Evolutionary conservation across 257 asterid genomes (phyloP), one percentile per base, ranked within the genome.

Genomic region (Nicotiana otophora): DNA sequence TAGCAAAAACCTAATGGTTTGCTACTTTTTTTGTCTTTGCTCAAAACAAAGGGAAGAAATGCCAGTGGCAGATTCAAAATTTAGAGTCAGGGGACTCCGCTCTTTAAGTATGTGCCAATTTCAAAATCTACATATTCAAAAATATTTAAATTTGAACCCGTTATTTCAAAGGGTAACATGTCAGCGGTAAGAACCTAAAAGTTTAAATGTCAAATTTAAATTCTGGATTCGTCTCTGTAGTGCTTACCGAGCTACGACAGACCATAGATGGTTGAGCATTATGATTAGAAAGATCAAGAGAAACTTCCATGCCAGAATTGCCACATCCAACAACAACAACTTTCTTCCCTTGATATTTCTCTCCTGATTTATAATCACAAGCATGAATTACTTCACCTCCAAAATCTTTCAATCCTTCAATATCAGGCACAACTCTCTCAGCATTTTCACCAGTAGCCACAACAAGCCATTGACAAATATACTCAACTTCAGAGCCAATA

Each of bases 381-480:
- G 91, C 97, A 83, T 95, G 98, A 39, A 95, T 82, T 4, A 93
- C 93, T 64, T 95, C 95, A 1, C 98, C 98, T 7, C 77, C 86
- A 67, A 95, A 95, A 11, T 90, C 88, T 69, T 83, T 66, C 69
- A 95, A 70, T 4, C 98, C 98, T 5, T 92, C 95, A 34, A 95
- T 87, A 0, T 93, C 97, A 0, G 98, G 98, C 42, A 93, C 88
- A 1, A 93, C 89, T 0, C 84, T 81, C 83, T 93, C 96, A 0
- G 98, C 97, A 72, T 95, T 95, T 80, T 95, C 98, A 3, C 98
- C 98, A 0, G 98, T 93, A 20, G 98, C 98, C 51, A 95, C 98
- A 9, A 95, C 97, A 10, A 95, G 89, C 92, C 91, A 92, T 83
- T 93, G 98, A 81, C 97, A 95, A 81, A 95, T 86, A 69, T 95